Evolutionary conservation across 1,284 basidiomycete genomes (phyloP).

Genomic region (Cutaneotrichosporon sp.): DNA sequence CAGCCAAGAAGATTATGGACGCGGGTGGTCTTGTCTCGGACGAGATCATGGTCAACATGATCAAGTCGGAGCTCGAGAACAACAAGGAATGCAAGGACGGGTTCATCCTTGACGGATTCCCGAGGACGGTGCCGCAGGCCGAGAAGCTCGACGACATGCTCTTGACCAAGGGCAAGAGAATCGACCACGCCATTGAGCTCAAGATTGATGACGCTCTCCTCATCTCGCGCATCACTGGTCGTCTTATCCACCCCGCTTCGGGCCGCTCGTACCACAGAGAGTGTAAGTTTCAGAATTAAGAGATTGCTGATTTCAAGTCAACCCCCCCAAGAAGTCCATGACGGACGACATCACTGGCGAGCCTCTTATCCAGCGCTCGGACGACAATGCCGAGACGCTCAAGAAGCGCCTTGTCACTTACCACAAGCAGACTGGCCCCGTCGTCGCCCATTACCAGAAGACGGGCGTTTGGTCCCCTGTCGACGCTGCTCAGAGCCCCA

Average conservation of each 20-base stretch:
- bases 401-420: constrained; percentile 82
- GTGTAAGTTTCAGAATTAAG: constrained; percentile 62
- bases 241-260: constrained; percentile 84
- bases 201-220: constrained; percentile 91
- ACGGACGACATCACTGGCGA: constrained; percentile 94
- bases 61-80: constrained; percentile 90
- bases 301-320: constrained; percentile 55
- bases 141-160: constrained; percentile 96
- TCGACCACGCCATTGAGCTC: constrained; percentile 89
- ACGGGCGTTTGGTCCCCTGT: constrained; percentile 84
- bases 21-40: constrained; percentile 88
- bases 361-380: constrained; percentile 86
- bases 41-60: constrained; percentile 97
- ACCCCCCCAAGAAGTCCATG: constrained; percentile 91
- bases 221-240: constrained; percentile 95
- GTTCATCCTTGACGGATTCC: constrained; percentile 98
- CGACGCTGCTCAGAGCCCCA: constrained; percentile 89
- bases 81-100: constrained; percentile 92
- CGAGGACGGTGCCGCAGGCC: constrained; percentile 95
- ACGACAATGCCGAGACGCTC: constrained; percentile 91
- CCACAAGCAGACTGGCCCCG: constrained; percentile 88
- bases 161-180: constrained; percentile 70
- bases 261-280: constrained; percentile 93
- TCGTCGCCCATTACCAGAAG: constrained; percentile 94
- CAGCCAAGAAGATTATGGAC: constrained; percentile 99